These are phyloP conservation scores for Rhazya stricta DNA, from an alignment of 257 asterid species.

Conservation along the genomic window DNA sequence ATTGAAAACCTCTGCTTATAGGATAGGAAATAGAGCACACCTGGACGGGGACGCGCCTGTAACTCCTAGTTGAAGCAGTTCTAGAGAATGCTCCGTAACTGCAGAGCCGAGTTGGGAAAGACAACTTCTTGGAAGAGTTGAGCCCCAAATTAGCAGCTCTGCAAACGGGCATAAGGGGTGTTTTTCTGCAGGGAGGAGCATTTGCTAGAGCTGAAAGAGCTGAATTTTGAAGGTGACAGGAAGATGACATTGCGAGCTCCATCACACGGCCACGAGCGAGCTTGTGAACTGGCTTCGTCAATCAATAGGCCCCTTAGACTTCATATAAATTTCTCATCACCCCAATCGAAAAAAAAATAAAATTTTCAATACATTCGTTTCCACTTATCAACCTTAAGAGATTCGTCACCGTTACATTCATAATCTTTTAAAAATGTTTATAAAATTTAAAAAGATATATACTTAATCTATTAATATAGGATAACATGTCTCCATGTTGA, in stretches of 20 bases:
- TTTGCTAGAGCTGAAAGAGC: slow-evolving; percentile 8
- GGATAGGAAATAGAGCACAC: slow-evolving; percentile 29
- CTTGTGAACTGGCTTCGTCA: neutral
- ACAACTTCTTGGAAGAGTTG: slow-evolving; percentile 25
- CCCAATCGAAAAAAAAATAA: too few relatives aligned
- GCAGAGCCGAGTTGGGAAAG: slow-evolving; percentile 21
- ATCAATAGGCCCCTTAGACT: too few relatives aligned
- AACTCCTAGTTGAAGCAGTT: slow-evolving; percentile 13
- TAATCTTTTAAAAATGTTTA: too few relatives aligned
- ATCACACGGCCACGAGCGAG: slow-evolving; percentile 16
- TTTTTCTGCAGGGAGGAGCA: slow-evolving; percentile 10
- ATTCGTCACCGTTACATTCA: too few relatives aligned
- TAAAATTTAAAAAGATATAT: too few relatives aligned
- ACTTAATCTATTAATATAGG: too few relatives aligned
- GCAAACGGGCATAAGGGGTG: slow-evolving; percentile 19
- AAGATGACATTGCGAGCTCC: slow-evolving; percentile 54
- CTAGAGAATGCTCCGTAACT: slow-evolving; percentile 21
- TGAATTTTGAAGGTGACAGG: slow-evolving; percentile 30
- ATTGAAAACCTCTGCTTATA: neutral
- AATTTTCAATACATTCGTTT: too few relatives aligned
- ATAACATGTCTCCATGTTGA: too few relatives aligned
- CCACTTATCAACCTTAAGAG: too few relatives aligned
- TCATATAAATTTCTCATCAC: too few relatives aligned
- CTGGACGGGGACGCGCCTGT: slow-evolving; percentile 37
- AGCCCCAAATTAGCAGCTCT: slow-evolving; percentile 20